phyloP scores from a whole-genome alignment of 768 basidiomycete species.

The Termitomyces sp. region DNA sequence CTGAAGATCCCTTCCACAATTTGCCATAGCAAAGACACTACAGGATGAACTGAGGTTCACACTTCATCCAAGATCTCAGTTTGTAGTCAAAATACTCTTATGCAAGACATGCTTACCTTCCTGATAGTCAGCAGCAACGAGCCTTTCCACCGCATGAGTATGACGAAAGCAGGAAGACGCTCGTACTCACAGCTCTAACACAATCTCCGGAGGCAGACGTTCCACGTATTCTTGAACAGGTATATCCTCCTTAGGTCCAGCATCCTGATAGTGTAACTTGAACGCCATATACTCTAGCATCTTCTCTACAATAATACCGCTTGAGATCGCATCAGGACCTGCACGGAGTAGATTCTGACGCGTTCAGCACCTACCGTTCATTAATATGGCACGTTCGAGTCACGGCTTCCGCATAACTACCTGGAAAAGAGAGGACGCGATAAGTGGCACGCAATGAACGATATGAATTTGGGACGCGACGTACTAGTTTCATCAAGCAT shows the following conservation, averaged over 20 bases:
- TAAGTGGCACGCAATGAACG: not conserved
- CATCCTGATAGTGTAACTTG: slow-evolving; percentile 74
- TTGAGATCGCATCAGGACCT: slow-evolving; percentile 16
- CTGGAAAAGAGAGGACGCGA: slow-evolving; percentile 27
- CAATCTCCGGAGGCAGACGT: slow-evolving; percentile 81
- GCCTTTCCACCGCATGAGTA: not conserved
- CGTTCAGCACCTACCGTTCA: slow-evolving; percentile 50
- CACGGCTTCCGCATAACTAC: slow-evolving; percentile 69
- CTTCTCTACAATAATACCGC: slow-evolving; percentile 77
- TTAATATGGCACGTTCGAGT: slow-evolving; percentile 65
- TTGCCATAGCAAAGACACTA: not conserved
- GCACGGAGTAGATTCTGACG: not conserved
- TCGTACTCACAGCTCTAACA: slow-evolving; percentile 75
- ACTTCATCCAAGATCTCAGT: not conserved
- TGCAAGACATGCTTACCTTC: slow-evolving; percentile 3
- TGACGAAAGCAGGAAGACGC: not conserved
- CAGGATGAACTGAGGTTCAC: not conserved
- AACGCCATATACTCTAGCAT: slow-evolving; percentile 87
- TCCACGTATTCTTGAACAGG: slow-evolving; percentile 76
- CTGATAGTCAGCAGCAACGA: slow-evolving; percentile 13
- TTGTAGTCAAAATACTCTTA: not conserved
- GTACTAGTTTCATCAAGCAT: slow-evolving; percentile 73
- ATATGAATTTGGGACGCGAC: slow-evolving; percentile 13
- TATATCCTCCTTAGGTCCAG: slow-evolving; percentile 68
- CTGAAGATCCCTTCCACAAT: not conserved